phyloP scores from a whole-genome alignment of 1,284 basidiomycete species.

The Trichosporon inkin region DNA sequence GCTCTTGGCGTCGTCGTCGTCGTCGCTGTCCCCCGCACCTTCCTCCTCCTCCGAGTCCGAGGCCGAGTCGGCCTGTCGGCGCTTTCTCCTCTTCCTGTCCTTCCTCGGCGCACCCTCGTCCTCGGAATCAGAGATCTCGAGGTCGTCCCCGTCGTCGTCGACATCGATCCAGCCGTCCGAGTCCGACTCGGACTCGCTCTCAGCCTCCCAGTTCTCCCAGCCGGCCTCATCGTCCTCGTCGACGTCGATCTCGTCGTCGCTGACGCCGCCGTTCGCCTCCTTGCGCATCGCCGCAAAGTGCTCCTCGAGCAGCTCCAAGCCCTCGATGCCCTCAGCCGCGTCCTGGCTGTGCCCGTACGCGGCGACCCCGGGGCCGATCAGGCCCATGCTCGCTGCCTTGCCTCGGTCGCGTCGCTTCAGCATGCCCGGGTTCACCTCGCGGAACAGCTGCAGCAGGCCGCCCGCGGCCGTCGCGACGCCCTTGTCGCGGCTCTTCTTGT shows the following conservation, averaged over 20 bases:
- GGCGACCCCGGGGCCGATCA: constrained; percentile 62
- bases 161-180: constrained; percentile 84
- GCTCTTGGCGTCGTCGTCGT: constrained; percentile 42
- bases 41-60: constrained; percentile 39
- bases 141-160: constrained; percentile 63
- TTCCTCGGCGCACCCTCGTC: constrained; percentile 58
- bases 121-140: constrained; percentile 81
- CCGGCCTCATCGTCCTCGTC: constrained; percentile 62
- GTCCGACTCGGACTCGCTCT: constrained; percentile 63
- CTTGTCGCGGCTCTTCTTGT: constrained; percentile 93
- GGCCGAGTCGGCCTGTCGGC: constrained; percentile 32
- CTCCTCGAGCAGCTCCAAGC: constrained; percentile 83
- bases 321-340: constrained; percentile 74
- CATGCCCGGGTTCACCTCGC: constrained; percentile 93
- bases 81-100: constrained; percentile 47
- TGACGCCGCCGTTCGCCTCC: constrained; percentile 58
- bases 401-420: constrained; percentile 87
- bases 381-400: constrained; percentile 75
- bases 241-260: constrained; percentile 48
- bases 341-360: constrained; percentile 78
- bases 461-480: constrained; percentile 82
- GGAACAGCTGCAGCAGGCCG: constrained; percentile 84
- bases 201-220: constrained; percentile 90
- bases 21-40: constrained; percentile 33
- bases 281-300: constrained; percentile 68